Evolutionary conservation across 306 rosid genomes (phyloP).

Genomic region (Betula pendula): DNA sequence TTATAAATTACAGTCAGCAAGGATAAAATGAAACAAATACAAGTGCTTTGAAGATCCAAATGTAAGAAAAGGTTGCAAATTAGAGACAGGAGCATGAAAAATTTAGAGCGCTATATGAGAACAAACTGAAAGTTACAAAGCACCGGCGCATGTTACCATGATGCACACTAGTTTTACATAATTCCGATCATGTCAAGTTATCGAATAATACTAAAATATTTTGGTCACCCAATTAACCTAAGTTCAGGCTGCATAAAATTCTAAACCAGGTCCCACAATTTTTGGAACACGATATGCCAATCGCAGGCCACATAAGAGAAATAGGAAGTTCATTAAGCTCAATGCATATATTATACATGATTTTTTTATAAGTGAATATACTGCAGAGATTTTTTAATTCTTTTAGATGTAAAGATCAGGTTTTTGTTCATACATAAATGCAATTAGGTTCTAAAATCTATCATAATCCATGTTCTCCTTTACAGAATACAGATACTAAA

Average conservation of each 20-base stretch:
- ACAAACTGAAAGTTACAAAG: not conserved
- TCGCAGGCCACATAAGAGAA: not conserved
- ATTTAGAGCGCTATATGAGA: not conserved
- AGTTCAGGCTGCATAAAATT: not conserved
- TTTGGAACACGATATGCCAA: not conserved
- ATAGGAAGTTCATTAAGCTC: not conserved
- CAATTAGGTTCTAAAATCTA: not conserved
- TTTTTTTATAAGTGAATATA: not conserved
- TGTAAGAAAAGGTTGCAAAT: not conserved
- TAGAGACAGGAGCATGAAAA: conserved; percentile 4
- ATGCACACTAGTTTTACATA: not conserved
- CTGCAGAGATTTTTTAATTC: not conserved
- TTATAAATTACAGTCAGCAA: not conserved
- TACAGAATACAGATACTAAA: not conserved
- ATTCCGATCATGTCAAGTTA: not conserved
- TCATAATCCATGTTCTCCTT: not conserved
- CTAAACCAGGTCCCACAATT: not conserved
- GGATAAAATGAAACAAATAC: not conserved
- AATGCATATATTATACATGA: not conserved
- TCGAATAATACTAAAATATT: not conserved
- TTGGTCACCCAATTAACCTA: not conserved
- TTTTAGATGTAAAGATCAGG: not conserved
- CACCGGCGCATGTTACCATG: not conserved
- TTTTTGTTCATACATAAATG: not conserved
- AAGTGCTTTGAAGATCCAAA: not conserved